Conservation (phyloP, 2,329 filamentous ascomycete genomes). For the Aspergillus melleus region DNA sequence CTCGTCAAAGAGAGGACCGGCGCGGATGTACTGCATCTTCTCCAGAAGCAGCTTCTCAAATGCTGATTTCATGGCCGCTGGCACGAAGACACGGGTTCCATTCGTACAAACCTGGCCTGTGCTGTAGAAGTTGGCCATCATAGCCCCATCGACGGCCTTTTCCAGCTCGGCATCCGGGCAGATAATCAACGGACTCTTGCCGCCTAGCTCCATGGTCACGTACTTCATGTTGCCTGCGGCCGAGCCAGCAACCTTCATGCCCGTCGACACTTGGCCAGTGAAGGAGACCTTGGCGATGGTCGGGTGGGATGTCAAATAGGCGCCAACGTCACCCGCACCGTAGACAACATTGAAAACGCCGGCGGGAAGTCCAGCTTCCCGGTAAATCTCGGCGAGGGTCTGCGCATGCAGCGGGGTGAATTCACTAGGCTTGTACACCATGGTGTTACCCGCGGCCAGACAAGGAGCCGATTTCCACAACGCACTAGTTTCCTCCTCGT, state of each 20-base stretch:
- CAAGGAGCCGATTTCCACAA: constrained; percentile 88
- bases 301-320: constrained; percentile 70
- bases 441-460: constrained; percentile 81
- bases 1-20: constrained; percentile 70
- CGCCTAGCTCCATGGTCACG: constrained; percentile 88
- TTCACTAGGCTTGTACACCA: constrained; percentile 90
- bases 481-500: constrained; percentile 47
- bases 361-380: constrained; percentile 73
- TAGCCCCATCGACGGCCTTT: constrained; percentile 81
- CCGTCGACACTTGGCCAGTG: constrained; percentile 82
- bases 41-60: constrained; percentile 71
- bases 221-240: constrained; percentile 83
- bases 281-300: constrained; percentile 83
- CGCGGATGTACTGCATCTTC: constrained; percentile 68
- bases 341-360: constrained; percentile 88
- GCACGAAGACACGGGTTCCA: constrained; percentile 84
- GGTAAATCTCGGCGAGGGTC: constrained; percentile 72
- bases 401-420: constrained; percentile 81
- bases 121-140: constrained; percentile 94
- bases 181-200: constrained; percentile 78
- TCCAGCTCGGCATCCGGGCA: constrained; percentile 77
- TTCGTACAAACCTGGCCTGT: constrained; percentile 93
- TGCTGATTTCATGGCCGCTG: constrained; percentile 59
- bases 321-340: constrained; percentile 75
- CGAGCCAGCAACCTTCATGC: constrained; percentile 74